Base-by-base conservation (phyloP, 2,329 filamentous ascomycete species). In the Trichoderma breve region DNA sequence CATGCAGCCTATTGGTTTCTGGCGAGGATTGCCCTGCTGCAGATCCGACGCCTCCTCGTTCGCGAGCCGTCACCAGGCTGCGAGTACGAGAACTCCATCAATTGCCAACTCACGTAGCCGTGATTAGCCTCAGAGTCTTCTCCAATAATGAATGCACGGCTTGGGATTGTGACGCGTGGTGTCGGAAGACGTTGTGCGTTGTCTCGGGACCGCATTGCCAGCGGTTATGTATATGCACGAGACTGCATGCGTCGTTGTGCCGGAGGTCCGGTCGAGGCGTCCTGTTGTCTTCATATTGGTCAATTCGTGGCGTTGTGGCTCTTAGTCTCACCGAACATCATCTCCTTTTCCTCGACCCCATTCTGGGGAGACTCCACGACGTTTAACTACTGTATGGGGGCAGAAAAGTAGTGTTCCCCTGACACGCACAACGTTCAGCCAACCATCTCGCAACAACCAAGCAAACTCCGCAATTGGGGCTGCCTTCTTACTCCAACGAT, bases 231-330 rank as follows among this genome's bases (percentile, higher is more conserved):
- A 61, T 24, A 51, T 70, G 53, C 55, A 51, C 53, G 55, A 47
- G 26, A 18, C 55, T 58, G 36, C 60, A 58, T 32, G 51, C 61
- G 21, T 18, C 34, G 51, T 28, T 26, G 61, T 71, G 69, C 61
- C 69, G 69, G 69, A 71, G 11, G 61, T 65, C 69, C 69, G 69
- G 69, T 71, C 61, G 53, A 71, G 51, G 61, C 69, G 61, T 65
- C 57, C 60, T 53, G 67, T 61, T 61, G 39, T 62, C 57, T 43
- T 34, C 57, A 62, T 53, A 60, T 53, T 61, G 66, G 66, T 30
- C 28, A 36, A 61, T 69, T 57, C 30, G 64, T 69, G 71, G 58
- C 64, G 64, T 55, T 14, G 55, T 61, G 51, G 58, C 58, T 36
- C 68, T 53, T 47, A 36, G 64, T 72, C 71, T 69, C 43, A 69